Conservation (phyloP, 495 filamentous ascomycete genomes). For the Podospora sp. region DNA sequence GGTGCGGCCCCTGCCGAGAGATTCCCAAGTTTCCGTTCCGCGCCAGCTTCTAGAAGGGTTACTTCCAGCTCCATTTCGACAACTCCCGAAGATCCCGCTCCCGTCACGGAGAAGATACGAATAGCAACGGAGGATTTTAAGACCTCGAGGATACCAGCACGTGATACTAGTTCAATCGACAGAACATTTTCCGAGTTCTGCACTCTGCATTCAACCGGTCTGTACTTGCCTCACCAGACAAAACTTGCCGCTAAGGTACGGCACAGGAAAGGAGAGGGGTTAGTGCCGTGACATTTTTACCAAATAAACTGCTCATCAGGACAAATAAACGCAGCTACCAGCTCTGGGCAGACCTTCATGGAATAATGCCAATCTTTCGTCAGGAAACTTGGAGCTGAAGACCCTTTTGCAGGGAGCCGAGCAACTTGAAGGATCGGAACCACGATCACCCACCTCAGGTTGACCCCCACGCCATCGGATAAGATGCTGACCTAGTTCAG, state of each 20-base stretch:
- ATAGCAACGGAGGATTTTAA: too few species aligned
- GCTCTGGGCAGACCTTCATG: neutral
- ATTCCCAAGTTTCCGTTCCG: neutral
- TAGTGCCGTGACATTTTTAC: neutral
- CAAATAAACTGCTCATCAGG: neutral
- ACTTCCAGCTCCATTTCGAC: neutral
- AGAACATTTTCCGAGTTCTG: neutral
- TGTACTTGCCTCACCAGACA: neutral
- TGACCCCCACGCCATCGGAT: neutral
- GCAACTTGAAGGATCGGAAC: neutral
- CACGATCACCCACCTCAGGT: neutral
- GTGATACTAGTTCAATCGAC: neutral
- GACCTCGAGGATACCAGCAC: neutral
- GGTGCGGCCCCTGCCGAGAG: neutral
- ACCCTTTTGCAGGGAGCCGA: neutral
- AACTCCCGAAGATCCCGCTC: too few species aligned
- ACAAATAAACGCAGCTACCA: neutral
- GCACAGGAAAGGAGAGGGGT: neutral
- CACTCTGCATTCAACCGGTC: neutral
- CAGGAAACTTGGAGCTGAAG: neutral
- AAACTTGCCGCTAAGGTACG: conserved; percentile 2
- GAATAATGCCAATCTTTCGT: neutral
- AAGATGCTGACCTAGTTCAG: neutral
- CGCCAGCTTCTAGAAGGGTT: neutral
- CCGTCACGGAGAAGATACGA: too few species aligned